Percentiles rank a stretch among this genome's conserved stretches.
phyloP scores from a whole-genome alignment of 169 alveolate species.

The Plasmodium relictum region DNA sequence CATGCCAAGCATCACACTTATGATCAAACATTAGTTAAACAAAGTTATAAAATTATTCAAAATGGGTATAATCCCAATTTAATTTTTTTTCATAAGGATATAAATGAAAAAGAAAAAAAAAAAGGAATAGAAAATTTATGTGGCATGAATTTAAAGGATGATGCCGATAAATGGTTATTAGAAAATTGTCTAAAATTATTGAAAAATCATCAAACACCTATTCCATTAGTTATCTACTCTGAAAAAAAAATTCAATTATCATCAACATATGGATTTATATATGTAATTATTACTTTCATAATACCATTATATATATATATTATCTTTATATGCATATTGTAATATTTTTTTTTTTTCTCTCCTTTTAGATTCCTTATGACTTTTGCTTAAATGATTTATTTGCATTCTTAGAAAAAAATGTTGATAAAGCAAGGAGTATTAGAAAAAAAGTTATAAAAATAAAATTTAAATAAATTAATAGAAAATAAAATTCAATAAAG shows the following conservation, averaged over 20 bases:
- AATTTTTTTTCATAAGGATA: constrained; percentile 71
- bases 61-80: constrained; percentile 74
- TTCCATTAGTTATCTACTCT: constrained; percentile 52
- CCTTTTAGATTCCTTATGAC: constrained; percentile 47
- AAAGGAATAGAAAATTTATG: constrained; percentile 61
- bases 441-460: constrained; percentile 41
- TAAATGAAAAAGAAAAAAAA: constrained; percentile 45
- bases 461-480: neutral
- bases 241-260: constrained; percentile 43
- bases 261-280: constrained; percentile 65
- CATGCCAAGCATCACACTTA: neutral
- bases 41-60: constrained; percentile 68
- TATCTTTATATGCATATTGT: constrained; percentile 13
- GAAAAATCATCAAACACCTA: constrained; percentile 63
- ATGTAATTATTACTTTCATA: constrained; percentile 20
- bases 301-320: neutral
- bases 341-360: neutral
- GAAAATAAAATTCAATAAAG: no score
- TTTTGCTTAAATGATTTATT: constrained; percentile 59
- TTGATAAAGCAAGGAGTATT: constrained; percentile 38
- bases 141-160: constrained; percentile 74
- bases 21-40: neutral
- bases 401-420: constrained; percentile 48
- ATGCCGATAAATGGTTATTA: constrained; percentile 76
- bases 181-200: constrained; percentile 72